phyloP scores from a whole-genome alignment of 2,329 filamentous ascomycete species.

The Sporothrix brunneoviolacea region DNA sequence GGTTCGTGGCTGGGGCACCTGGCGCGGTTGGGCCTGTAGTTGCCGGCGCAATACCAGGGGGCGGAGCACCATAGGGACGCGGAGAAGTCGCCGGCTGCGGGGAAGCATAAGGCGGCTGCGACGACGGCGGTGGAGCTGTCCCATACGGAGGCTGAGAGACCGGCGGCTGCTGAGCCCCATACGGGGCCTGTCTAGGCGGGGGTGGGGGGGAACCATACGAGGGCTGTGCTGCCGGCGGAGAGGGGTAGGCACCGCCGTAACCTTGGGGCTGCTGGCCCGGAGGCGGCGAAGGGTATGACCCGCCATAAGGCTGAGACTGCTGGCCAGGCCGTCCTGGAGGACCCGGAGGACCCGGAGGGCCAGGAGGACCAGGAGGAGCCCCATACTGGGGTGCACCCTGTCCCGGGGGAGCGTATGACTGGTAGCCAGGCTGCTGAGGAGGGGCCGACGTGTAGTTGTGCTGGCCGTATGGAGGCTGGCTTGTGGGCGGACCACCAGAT shows the following conservation, averaged over 20 bases:
- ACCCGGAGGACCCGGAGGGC: too few relatives aligned
- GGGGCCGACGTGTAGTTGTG: constrained; percentile 4
- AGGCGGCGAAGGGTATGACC: neutral
- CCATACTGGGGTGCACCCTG: neutral
- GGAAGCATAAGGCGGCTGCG: constrained; percentile 2
- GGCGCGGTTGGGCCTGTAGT: too few relatives aligned
- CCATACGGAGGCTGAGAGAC: constrained; percentile 2
- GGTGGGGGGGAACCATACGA: neutral
- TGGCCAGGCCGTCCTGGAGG: too few relatives aligned
- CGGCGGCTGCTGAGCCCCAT: constrained; percentile 1
- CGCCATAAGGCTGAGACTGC: neutral
- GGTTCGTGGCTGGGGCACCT: too few relatives aligned
- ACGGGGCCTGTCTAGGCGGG: neutral
- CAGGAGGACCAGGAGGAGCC: too few relatives aligned
- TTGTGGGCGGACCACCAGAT: constrained; percentile 7
- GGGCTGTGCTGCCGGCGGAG: neutral
- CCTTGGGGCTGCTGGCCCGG: neutral
- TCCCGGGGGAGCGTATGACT: constrained; percentile 6
- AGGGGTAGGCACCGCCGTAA: neutral
- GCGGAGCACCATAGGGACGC: neutral
- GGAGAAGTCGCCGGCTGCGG: neutral
- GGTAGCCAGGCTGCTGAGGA: constrained; percentile 8
- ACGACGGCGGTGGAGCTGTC: neutral
- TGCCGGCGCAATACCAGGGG: too few relatives aligned
- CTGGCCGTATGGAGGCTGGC: constrained; percentile 5